Evolutionary conservation across 257 asterid species (phyloP).

Genomic region (Solanum neorickii): DNA sequence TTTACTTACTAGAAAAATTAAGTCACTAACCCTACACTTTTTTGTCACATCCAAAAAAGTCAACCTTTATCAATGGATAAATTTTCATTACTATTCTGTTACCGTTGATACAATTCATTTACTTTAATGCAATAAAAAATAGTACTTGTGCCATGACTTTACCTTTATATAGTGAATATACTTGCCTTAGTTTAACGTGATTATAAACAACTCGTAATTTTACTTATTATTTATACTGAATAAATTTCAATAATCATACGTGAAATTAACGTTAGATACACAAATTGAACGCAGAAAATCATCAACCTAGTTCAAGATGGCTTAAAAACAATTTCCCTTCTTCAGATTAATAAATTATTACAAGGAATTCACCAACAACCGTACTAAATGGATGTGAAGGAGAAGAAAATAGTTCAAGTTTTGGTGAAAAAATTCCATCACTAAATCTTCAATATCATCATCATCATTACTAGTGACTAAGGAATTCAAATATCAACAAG

Average conservation of each 20-base stretch:
- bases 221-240: background rate
- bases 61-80: background rate
- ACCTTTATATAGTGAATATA: background rate
- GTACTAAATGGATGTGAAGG: slow-evolving; percentile 40
- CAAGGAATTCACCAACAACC: slow-evolving; percentile 38
- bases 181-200: background rate
- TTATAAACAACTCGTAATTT: background rate
- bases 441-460: slow-evolving; percentile 6
- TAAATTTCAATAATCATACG: background rate
- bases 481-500: slow-evolving; percentile 2
- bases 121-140: background rate
- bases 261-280: background rate
- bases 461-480: background rate
- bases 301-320: slow-evolving; percentile 26
- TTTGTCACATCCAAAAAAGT: background rate
- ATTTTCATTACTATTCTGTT: background rate
- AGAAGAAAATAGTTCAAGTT: slow-evolving; percentile 37
- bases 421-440: slow-evolving; percentile 19
- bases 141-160: background rate
- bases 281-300: slow-evolving; percentile 21
- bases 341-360: slow-evolving; percentile 20
- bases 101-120: background rate
- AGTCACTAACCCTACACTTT: background rate
- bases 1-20: background rate
- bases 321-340: slow-evolving; percentile 33